Evolutionary conservation across 441 rosid genomes (phyloP).

Genomic region (Geranium incanum): DNA sequence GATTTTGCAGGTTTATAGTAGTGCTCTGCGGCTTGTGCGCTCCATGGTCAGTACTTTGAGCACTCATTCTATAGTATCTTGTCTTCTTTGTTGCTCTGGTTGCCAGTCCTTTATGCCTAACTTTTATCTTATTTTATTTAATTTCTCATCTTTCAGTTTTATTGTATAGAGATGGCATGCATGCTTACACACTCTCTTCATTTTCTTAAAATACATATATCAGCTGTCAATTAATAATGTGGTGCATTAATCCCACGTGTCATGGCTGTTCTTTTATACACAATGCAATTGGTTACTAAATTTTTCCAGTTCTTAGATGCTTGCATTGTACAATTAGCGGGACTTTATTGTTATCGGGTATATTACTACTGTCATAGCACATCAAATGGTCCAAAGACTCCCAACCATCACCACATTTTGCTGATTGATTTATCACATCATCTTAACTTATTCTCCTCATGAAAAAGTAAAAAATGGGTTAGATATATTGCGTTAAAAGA

Average conservation of each 20-base stretch:
- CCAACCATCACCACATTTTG: background rate
- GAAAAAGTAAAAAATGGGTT: background rate
- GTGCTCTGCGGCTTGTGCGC: constrained; percentile 87
- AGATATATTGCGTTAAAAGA: background rate
- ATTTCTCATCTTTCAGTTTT: background rate
- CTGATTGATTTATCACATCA: background rate
- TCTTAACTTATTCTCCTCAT: background rate
- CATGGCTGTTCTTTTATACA: background rate
- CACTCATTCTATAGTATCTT: constrained; percentile 1
- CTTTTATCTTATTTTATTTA: background rate
- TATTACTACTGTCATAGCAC: background rate
- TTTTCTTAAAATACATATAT: background rate
- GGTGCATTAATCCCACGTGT: background rate
- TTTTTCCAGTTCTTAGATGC: background rate
- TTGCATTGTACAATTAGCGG: background rate
- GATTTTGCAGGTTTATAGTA: constrained; percentile 73
- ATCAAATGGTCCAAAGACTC: background rate
- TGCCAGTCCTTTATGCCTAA: background rate
- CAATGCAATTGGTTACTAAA: background rate
- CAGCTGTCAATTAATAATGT: background rate
- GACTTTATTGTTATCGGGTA: background rate
- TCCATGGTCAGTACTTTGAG: constrained; percentile 65
- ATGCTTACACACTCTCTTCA: background rate
- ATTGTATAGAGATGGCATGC: background rate
- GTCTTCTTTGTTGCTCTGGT: constrained; percentile 6